A percentile compares a stretch with the other conserved stretches of the same genome.
These are phyloP conservation scores for Psilocybe tampanensis DNA, from an alignment of 768 basidiomycete species.

Conservation along the genomic window DNA sequence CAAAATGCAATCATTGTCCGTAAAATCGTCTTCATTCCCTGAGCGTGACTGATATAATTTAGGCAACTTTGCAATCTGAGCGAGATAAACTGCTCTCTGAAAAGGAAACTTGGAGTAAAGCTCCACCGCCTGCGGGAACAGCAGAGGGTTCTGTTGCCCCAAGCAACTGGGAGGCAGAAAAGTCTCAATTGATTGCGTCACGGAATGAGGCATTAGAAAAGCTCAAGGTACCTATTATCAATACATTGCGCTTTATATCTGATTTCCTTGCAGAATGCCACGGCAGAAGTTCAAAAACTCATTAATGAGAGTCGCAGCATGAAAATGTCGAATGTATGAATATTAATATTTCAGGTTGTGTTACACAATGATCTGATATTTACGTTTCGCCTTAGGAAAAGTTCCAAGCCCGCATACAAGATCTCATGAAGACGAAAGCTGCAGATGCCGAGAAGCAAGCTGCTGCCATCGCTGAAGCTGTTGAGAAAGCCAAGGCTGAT, in stretches of 20 bases:
- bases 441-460: slow-evolving; percentile 51
- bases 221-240: slow-evolving; percentile 47
- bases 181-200: slow-evolving; percentile 53
- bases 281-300: slow-evolving; percentile 45
- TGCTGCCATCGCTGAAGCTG: slow-evolving; percentile 54
- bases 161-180: slow-evolving; percentile 59
- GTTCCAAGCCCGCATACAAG: slow-evolving; percentile 55
- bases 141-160: slow-evolving; percentile 32
- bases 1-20: slow-evolving; percentile 42
- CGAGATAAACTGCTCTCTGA: slow-evolving; percentile 64
- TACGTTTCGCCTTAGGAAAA: slow-evolving; percentile 49
- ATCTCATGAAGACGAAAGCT: slow-evolving; percentile 53
- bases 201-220: slow-evolving; percentile 63
- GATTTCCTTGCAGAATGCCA: slow-evolving; percentile 24
- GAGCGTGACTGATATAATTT: background rate
- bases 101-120: slow-evolving; percentile 47
- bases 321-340: slow-evolving; percentile 45
- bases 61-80: slow-evolving; percentile 61
- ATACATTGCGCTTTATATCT: background rate
- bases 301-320: slow-evolving; percentile 45
- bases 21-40: background rate
- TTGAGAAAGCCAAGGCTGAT: slow-evolving; percentile 57
- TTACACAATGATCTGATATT: background rate
- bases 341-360: slow-evolving; percentile 28
- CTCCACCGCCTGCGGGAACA: slow-evolving; percentile 25